Evolutionary conservation across 805 yeast genomes (phyloP).

Genomic region (Yamadazyma endophytica): DNA sequence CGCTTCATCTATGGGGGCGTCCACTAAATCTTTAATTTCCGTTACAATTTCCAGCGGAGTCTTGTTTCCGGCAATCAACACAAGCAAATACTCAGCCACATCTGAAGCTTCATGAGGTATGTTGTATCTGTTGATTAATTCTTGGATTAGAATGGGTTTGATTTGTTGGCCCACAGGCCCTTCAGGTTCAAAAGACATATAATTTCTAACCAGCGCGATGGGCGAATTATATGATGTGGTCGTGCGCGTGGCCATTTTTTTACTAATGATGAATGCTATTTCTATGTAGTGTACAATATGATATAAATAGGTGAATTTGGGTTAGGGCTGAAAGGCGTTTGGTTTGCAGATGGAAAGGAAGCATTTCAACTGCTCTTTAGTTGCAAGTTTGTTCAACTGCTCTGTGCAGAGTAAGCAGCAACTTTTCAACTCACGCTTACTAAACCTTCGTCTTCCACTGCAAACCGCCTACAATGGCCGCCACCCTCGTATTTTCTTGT

Average conservation of each 20-base stretch:
- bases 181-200: conserved; percentile 37
- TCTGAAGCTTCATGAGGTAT: conserved; percentile 43
- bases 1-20: conserved; percentile 52
- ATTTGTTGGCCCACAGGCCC: conserved; percentile 35
- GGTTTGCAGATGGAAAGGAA: too few species aligned
- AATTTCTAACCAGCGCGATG: too few species aligned
- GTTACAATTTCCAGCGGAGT: conserved; percentile 54
- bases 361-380: too few species aligned
- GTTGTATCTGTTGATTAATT: conserved; percentile 29
- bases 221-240: too few species aligned
- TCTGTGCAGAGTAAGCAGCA: too few species aligned
- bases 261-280: too few species aligned
- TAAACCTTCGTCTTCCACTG: conserved; percentile 25
- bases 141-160: conserved; percentile 29
- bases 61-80: conserved; percentile 66
- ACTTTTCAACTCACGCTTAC: conserved; percentile 20
- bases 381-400: too few species aligned
- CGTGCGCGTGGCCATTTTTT: too few species aligned
- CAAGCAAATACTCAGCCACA: conserved; percentile 71
- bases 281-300: too few species aligned
- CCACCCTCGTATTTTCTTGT: conserved; percentile 3
- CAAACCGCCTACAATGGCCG: conserved; percentile 18
- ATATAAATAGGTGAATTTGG: too few species aligned
- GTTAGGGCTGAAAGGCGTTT: too few species aligned
- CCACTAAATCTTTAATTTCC: conserved; percentile 61